Evolutionary conservation across 1,284 basidiomycete species (phyloP).

Genomic region (Spongispora temasekensis): DNA sequence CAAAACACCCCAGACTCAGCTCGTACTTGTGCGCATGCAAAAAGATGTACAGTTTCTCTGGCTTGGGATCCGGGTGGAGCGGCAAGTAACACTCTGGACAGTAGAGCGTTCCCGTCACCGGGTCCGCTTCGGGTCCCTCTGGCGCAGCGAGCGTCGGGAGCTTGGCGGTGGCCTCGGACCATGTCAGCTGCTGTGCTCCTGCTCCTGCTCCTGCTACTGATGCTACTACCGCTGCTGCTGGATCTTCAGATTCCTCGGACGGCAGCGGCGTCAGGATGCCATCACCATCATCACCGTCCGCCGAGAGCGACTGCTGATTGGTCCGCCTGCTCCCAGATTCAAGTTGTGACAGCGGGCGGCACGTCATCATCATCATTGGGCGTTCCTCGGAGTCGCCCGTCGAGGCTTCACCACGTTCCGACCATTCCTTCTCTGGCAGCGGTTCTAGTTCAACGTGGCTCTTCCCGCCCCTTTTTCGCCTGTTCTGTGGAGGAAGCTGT

Average conservation of each 20-base stretch:
- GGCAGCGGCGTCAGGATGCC: not conserved
- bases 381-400: not conserved
- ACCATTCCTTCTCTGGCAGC: slow-evolving; percentile 1
- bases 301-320: no score
- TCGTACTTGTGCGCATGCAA: slow-evolving; percentile 87
- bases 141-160: slow-evolving; percentile 20
- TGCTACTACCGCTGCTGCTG: no score
- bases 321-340: not conserved
- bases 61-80: slow-evolving; percentile 86
- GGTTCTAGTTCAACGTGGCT: slow-evolving; percentile 30
- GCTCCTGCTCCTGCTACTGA: no score
- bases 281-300: not conserved
- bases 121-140: slow-evolving; percentile 32
- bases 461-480: slow-evolving; percentile 53
- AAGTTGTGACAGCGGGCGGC: not conserved
- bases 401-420: not conserved
- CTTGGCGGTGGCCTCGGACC: slow-evolving; percentile 25
- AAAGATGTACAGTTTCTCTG: slow-evolving; percentile 91
- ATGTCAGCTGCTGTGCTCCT: slow-evolving; percentile 19
- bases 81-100: slow-evolving; percentile 90
- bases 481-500: slow-evolving; percentile 58
- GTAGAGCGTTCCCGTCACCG: slow-evolving; percentile 46
- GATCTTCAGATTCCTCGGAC: not conserved
- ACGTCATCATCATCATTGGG: no score
- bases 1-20: slow-evolving; percentile 70